Evolutionary conservation across 2,329 filamentous ascomycete genomes (phyloP).

Genomic region (Cercospora berteroae): DNA sequence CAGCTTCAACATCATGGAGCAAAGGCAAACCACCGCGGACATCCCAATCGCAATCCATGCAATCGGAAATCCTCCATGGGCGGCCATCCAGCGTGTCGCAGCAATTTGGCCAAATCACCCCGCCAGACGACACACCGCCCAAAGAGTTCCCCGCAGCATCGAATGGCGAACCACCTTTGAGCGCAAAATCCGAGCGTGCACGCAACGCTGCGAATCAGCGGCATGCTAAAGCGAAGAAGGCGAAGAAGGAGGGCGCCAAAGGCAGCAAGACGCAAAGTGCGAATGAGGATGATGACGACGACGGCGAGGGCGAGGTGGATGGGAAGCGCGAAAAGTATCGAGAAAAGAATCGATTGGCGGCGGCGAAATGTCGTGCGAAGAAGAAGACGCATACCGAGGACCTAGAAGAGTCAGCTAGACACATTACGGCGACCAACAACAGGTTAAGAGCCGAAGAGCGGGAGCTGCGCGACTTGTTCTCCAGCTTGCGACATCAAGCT

Average conservation of each 20-base stretch:
- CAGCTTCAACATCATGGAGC: constrained; percentile 14
- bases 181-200: constrained; percentile 33
- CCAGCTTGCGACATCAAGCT: constrained; percentile 34
- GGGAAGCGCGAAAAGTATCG: constrained; percentile 59
- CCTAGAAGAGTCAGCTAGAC: constrained; percentile 49
- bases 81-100: constrained; percentile 25
- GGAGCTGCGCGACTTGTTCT: constrained; percentile 36
- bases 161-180: constrained; percentile 11
- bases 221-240: constrained; percentile 33
- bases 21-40: neutral
- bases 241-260: constrained; percentile 24
- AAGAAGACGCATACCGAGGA: constrained; percentile 58
- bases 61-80: constrained; percentile 21
- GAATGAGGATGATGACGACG: constrained; percentile 18
- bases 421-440: constrained; percentile 37
- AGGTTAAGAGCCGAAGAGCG: constrained; percentile 35
- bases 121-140: constrained; percentile 35
- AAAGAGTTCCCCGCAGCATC: constrained; percentile 10
- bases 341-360: constrained; percentile 69
- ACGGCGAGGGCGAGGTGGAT: constrained; percentile 26
- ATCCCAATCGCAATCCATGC: constrained; percentile 13
- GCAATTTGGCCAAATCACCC: constrained; percentile 41
- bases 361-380: constrained; percentile 72
- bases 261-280: constrained; percentile 7
- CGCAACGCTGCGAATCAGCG: constrained; percentile 35